phyloP scores from a whole-genome alignment of 1,139 yeast genomes.

The Lodderomyces orthopsilosis region DNA sequence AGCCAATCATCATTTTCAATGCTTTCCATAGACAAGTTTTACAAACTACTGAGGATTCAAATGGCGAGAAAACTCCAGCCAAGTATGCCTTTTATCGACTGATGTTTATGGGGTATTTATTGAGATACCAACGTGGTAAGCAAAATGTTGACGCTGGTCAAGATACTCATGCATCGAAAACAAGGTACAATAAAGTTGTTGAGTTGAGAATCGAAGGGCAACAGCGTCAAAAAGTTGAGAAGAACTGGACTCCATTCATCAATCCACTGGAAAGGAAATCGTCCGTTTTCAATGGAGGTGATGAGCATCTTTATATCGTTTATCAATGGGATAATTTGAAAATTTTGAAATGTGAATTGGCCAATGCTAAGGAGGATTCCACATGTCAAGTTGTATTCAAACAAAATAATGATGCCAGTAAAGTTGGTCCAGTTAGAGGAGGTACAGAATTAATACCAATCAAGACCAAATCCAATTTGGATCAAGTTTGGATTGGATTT shows the following conservation, averaged over 20 bases:
- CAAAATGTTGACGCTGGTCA: constrained; percentile 21
- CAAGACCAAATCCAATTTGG: not conserved
- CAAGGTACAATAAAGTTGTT: constrained; percentile 21
- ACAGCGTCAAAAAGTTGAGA: constrained; percentile 21
- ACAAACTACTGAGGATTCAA: constrained; percentile 15
- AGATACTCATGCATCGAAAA: constrained; percentile 17
- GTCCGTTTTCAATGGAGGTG: constrained; percentile 13
- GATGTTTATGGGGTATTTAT: constrained; percentile 31
- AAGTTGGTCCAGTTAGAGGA: constrained; percentile 38
- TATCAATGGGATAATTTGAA: constrained; percentile 40
- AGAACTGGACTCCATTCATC: constrained; percentile 46
- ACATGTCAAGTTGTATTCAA: constrained; percentile 28
- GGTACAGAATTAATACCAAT: constrained; percentile 33
- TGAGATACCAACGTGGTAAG: constrained; percentile 27
- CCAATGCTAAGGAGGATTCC: constrained; percentile 24
- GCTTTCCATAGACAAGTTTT: constrained; percentile 19
- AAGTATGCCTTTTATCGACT: constrained; percentile 18
- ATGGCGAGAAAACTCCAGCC: constrained; percentile 3
- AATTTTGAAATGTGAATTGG: constrained; percentile 31
- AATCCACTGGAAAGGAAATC: constrained; percentile 21
- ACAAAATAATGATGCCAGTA: constrained; percentile 15
- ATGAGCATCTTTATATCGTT: constrained; percentile 29
- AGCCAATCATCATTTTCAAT: constrained; percentile 34
- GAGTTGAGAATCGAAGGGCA: constrained; percentile 24
- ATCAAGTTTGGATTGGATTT: constrained; percentile 35